Percentiles rank a stretch among this genome's conserved stretches.
Evolutionary conservation across 2,329 filamentous ascomycete species (phyloP).

Genomic region (Diaporthe batatas): DNA sequence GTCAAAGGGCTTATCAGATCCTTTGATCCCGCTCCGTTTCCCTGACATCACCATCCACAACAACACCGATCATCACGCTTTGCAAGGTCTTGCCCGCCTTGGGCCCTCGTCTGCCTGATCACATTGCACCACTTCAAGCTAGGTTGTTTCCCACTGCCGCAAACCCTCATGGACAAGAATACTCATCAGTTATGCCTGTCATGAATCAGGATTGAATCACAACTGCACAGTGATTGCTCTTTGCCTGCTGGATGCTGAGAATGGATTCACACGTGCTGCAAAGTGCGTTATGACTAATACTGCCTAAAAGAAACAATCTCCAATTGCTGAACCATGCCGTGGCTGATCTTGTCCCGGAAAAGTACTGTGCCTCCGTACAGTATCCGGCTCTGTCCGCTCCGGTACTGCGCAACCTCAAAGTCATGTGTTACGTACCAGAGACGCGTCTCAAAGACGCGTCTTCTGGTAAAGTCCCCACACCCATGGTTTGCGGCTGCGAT

Average conservation of each 20-base stretch:
- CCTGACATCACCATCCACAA: conserved; percentile 35
- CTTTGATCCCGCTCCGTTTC: conserved; percentile 30
- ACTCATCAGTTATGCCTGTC: too few relatives aligned
- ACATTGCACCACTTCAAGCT: background rate
- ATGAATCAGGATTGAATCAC: background rate
- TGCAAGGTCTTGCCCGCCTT: conserved; percentile 33
- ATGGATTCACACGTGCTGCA: background rate
- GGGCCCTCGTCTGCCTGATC: conserved; percentile 12
- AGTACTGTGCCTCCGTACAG: conserved; percentile 11
- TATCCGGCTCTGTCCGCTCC: conserved; percentile 24
- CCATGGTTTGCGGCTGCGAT: conserved; percentile 20
- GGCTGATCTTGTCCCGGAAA: background rate
- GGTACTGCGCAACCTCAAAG: conserved; percentile 31
- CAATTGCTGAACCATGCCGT: background rate
- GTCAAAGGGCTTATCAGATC: conserved; percentile 34
- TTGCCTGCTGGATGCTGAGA: background rate
- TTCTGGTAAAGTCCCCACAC: background rate
- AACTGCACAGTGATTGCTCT: background rate
- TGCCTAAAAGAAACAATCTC: background rate
- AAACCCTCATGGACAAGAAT: background rate
- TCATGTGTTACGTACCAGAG: conserved; percentile 27
- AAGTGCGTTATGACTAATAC: background rate
- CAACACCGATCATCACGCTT: conserved; percentile 10
- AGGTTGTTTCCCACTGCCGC: background rate
- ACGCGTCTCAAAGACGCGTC: conserved; percentile 34